phyloP scores from a whole-genome alignment of 495 filamentous ascomycete species.

The Penicillium subrubescens region DNA sequence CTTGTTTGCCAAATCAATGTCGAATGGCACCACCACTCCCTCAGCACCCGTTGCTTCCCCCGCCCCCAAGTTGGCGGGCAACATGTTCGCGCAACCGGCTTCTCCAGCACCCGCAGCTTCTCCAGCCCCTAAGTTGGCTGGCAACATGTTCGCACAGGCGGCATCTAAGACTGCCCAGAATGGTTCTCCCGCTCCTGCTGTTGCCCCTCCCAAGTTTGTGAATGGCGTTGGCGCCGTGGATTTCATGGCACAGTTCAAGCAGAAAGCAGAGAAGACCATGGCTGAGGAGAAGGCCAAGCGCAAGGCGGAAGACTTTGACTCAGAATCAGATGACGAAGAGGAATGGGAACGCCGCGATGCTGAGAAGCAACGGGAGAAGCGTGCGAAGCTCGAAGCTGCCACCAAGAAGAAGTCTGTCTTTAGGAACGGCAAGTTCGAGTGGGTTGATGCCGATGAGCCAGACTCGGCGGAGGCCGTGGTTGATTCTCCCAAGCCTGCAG shows the following conservation, averaged over 20 bases:
- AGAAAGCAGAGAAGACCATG: constrained; percentile 34
- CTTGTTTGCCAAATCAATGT: constrained; percentile 16
- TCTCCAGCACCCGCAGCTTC: constrained; percentile 6
- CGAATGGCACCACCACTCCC: not conserved
- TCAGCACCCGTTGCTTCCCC: not conserved
- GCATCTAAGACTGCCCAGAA: not conserved
- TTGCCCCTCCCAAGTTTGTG: constrained; percentile 37
- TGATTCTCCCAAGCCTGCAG: constrained; percentile 15
- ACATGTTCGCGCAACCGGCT: constrained; percentile 4
- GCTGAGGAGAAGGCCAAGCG: constrained; percentile 52
- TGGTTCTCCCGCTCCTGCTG: constrained; percentile 13
- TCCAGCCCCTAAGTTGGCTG: constrained; percentile 24
- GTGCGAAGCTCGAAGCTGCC: constrained; percentile 35
- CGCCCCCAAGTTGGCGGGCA: not conserved
- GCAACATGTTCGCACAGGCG: constrained; percentile 18
- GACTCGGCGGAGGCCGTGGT: constrained; percentile 8
- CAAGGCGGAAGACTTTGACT: constrained; percentile 59
- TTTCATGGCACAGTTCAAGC: constrained; percentile 44
- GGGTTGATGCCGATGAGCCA: constrained; percentile 35
- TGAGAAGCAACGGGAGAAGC: constrained; percentile 49
- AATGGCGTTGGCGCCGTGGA: constrained; percentile 24
- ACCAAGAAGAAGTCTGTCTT: constrained; percentile 40
- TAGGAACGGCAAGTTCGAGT: constrained; percentile 41
- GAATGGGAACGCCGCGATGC: constrained; percentile 52
- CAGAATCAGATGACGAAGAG: constrained; percentile 55